phyloP scores from a whole-genome alignment of 1,139 yeast genomes.

The Spencermartinsiella ligniputridi region DNA sequence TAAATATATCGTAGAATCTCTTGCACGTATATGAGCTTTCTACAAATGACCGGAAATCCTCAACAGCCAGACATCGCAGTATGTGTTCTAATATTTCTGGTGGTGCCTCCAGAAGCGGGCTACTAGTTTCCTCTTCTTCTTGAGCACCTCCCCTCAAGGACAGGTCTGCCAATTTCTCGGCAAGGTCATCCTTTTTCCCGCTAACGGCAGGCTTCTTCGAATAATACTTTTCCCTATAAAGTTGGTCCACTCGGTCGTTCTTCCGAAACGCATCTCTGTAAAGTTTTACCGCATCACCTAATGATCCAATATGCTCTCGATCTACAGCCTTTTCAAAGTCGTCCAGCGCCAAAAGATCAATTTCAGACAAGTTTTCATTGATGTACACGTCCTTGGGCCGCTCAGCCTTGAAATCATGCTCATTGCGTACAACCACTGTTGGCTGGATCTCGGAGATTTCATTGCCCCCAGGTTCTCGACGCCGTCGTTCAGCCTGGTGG shows the following conservation, averaged over 20 bases:
- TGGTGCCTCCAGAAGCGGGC: conserved; percentile 57
- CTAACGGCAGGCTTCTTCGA: conserved; percentile 6
- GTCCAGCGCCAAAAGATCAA: conserved; percentile 45
- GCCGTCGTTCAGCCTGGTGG: not conserved
- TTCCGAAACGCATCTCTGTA: conserved; percentile 67
- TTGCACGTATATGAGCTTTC: conserved; percentile 59
- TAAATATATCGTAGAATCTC: conserved; percentile 58
- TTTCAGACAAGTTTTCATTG: conserved; percentile 16
- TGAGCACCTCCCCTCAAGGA: conserved; percentile 5
- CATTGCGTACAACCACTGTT: conserved; percentile 1
- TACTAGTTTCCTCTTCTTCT: conserved; percentile 40
- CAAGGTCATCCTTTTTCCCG: conserved; percentile 2
- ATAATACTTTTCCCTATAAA: conserved; percentile 53
- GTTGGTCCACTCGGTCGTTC: conserved; percentile 57
- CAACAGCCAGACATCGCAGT: conserved; percentile 47
- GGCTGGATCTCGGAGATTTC: not conserved
- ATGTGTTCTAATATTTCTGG: conserved; percentile 59
- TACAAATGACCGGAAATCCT: conserved; percentile 61
- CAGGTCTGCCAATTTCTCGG: conserved; percentile 8
- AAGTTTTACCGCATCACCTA: conserved; percentile 73
- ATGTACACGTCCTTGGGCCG: conserved; percentile 16
- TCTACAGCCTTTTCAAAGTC: conserved; percentile 67
- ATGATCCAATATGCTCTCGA: conserved; percentile 66
- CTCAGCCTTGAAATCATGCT: conserved; percentile 15
- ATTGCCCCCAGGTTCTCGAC: not conserved